Evolutionary conservation across 2,329 filamentous ascomycete genomes (phyloP).

Genomic region (Penicillium sp.): DNA sequence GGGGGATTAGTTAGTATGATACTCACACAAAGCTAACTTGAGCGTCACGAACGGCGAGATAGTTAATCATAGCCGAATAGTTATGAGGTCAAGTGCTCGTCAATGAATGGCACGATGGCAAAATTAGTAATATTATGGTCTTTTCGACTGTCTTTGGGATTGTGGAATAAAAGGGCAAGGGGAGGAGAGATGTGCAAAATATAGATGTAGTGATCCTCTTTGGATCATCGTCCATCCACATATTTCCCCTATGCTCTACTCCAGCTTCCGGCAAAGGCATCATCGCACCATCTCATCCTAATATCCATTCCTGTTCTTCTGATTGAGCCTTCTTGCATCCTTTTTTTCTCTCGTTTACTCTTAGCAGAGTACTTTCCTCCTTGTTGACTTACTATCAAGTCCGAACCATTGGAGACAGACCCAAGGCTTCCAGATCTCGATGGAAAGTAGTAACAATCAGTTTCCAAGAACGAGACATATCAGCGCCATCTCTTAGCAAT

Average conservation of each 20-base stretch:
- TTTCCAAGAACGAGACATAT: background rate
- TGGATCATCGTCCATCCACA: background rate
- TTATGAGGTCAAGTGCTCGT: constrained; percentile 1
- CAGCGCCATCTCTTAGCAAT: background rate
- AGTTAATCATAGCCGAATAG: background rate
- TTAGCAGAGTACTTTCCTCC: background rate
- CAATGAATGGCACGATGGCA: background rate
- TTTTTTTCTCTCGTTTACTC: background rate
- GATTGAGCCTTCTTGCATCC: background rate
- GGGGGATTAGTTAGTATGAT: too few relatives aligned
- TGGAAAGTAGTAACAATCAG: background rate
- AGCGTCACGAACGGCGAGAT: background rate
- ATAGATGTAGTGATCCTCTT: background rate
- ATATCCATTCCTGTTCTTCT: background rate
- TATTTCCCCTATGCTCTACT: background rate
- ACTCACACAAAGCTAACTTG: background rate
- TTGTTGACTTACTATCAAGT: background rate
- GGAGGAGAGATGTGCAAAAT: too few relatives aligned
- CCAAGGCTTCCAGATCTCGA: background rate
- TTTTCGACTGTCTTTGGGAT: background rate
- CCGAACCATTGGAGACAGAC: background rate
- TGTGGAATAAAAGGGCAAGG: background rate
- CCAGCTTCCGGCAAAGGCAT: background rate
- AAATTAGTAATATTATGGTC: background rate
- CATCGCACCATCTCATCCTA: background rate